A percentile compares a stretch with the other conserved stretches of the same genome.
These are phyloP conservation scores for Davidsoniella virescens DNA, from an alignment of 2,329 filamentous ascomycete genomes.

Conservation along the genomic window DNA sequence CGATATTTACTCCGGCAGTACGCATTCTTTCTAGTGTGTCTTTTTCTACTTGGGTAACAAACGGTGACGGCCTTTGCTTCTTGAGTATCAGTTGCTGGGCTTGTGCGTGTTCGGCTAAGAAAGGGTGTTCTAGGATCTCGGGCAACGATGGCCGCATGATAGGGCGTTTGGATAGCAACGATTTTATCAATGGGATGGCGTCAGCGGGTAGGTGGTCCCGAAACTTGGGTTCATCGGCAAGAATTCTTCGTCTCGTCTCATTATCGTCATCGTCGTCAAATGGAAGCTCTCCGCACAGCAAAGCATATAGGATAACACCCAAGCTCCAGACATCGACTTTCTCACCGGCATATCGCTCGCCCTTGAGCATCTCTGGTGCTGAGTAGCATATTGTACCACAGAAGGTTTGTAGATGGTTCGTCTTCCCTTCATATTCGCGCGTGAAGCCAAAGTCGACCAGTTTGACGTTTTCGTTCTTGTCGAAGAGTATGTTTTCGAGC, in stretches of 20 bases:
- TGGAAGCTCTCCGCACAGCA: slow-evolving; percentile 71
- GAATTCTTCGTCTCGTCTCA: slow-evolving; percentile 67
- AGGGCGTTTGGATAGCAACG: slow-evolving; percentile 79
- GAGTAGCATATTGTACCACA: slow-evolving; percentile 97
- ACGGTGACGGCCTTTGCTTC: slow-evolving; percentile 62
- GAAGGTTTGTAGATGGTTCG: slow-evolving; percentile 91
- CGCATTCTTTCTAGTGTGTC: slow-evolving; percentile 86
- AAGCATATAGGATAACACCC: slow-evolving; percentile 68
- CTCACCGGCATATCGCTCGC: slow-evolving; percentile 93
- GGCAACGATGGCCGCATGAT: slow-evolving; percentile 64
- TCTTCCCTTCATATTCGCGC: slow-evolving; percentile 86
- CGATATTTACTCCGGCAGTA: slow-evolving; percentile 83
- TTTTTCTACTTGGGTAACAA: slow-evolving; percentile 74
- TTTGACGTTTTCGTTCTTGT: slow-evolving; percentile 96
- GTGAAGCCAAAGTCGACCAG: slow-evolving; percentile 97
- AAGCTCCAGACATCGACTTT: slow-evolving; percentile 96
- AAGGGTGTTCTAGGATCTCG: slow-evolving; percentile 77
- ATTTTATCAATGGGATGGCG: slow-evolving; percentile 59
- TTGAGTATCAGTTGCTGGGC: slow-evolving; percentile 82
- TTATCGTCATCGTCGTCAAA: slow-evolving; percentile 94
- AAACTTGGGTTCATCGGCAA: slow-evolving; percentile 72
- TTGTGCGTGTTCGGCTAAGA: slow-evolving; percentile 71
- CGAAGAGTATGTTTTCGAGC: slow-evolving; percentile 60
- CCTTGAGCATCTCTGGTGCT: slow-evolving; percentile 94
- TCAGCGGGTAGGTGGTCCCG: slow-evolving; percentile 65